Evolutionary conservation across 106 monocot genomes (phyloP).

Genomic region (Acorus gramineus): DNA sequence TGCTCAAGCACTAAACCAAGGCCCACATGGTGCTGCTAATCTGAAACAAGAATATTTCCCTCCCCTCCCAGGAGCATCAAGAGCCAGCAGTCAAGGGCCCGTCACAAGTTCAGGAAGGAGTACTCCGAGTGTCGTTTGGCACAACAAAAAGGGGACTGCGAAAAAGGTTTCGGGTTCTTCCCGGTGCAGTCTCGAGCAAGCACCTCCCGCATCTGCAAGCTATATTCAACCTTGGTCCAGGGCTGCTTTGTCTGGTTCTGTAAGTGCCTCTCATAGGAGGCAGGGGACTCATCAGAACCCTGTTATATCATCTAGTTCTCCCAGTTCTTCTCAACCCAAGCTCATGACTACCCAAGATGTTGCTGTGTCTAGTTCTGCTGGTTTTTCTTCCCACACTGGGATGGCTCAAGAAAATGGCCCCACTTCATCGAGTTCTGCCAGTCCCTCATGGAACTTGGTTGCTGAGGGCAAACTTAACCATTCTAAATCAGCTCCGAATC

Average conservation of each 20-base stretch:
- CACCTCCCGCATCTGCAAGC: too few relatives aligned
- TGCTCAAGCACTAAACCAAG: slow-evolving; percentile 49
- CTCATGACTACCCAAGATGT: background rate
- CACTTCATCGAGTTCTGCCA: slow-evolving; percentile 17
- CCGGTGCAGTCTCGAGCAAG: too few relatives aligned
- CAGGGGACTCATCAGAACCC: too few relatives aligned
- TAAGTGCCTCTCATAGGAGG: background rate
- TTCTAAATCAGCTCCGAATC: slow-evolving; percentile 52
- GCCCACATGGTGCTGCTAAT: slow-evolving; percentile 5
- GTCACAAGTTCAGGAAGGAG: too few relatives aligned
- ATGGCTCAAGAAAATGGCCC: slow-evolving; percentile 18
- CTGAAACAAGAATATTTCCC: slow-evolving; percentile 74
- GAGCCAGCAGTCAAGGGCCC: too few relatives aligned
- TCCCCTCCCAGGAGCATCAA: slow-evolving; percentile 49
- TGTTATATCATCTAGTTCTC: background rate
- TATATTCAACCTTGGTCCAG: too few relatives aligned
- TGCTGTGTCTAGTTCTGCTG: slow-evolving; percentile 2
- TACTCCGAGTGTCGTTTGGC: too few relatives aligned
- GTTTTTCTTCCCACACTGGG: background rate
- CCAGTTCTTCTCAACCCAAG: slow-evolving; percentile 4
- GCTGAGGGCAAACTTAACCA: slow-evolving; percentile 32
- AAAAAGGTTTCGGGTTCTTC: too few relatives aligned
- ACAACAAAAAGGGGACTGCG: slow-evolving; percentile 10
- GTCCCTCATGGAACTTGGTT: slow-evolving; percentile 22
- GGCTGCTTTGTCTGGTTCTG: background rate